Conservation (phyloP, 148 eudicot genomes). For the Arbutus unedo region DNA sequence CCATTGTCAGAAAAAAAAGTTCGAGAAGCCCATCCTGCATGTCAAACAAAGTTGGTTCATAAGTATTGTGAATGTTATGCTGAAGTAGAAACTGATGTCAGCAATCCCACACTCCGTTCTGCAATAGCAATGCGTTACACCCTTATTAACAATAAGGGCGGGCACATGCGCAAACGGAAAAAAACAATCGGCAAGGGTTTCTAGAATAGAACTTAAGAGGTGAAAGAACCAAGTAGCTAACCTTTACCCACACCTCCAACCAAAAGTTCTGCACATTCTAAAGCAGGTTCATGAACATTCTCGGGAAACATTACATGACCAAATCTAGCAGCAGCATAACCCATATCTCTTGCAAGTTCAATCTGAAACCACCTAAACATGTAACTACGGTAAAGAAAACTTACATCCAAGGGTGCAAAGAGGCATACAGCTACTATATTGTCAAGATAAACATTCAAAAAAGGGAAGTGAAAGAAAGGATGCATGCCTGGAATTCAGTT, state of each 20-base stretch:
- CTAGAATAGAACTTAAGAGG: not conserved
- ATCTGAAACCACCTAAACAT: slow-evolving; percentile 88
- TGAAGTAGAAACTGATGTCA: not conserved
- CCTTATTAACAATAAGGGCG: not conserved
- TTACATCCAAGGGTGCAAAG: slow-evolving; percentile 13
- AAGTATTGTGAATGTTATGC: not conserved
- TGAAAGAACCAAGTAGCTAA: slow-evolving; percentile 19
- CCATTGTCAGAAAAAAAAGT: slow-evolving; percentile 92
- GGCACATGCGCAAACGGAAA: not conserved
- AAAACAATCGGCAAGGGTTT: not conserved
- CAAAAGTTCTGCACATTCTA: slow-evolving; percentile 84
- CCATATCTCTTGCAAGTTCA: slow-evolving; percentile 96
- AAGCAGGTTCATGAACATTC: slow-evolving; percentile 93
- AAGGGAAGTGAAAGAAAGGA: slow-evolving; percentile 2
- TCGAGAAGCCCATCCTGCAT: slow-evolving; percentile 92
- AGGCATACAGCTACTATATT: slow-evolving; percentile 6
- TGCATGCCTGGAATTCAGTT: not conserved
- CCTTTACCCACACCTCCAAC: slow-evolving; percentile 99
- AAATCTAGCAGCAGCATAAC: slow-evolving; percentile 95
- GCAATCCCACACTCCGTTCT: not conserved
- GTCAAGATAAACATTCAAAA: slow-evolving; percentile 2
- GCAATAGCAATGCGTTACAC: not conserved
- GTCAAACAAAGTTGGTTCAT: slow-evolving; percentile 7
- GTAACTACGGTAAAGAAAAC: slow-evolving; percentile 42
- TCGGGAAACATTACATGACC: slow-evolving; percentile 99